Conservation (phyloP, 164 flowering plant genomes). For the Buxus sempervirens region DNA sequence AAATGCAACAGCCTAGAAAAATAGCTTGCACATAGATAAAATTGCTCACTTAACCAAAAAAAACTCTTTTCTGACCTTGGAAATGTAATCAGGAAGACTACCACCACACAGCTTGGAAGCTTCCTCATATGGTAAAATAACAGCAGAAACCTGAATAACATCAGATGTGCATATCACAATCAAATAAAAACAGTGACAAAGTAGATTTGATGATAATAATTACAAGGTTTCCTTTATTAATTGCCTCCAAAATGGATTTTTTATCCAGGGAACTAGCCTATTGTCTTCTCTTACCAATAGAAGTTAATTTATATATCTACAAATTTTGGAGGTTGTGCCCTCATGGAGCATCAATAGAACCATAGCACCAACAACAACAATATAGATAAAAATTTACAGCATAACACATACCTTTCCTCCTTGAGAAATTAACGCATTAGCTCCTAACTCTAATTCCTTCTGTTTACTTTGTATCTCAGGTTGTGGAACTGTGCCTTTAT, state of each 20-base stretch:
- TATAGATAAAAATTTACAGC: background rate
- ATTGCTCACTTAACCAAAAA: no score
- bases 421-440: conserved; percentile 54
- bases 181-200: conserved; percentile 1
- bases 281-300: no score
- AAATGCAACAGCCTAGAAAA: background rate
- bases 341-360: no score
- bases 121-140: conserved; percentile 54
- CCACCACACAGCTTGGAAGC: conserved; percentile 74
- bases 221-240: no score
- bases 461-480: conserved; percentile 57
- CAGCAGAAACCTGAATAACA: conserved; percentile 47
- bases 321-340: no score
- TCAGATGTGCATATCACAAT: background rate
- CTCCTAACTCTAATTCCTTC: conserved; percentile 61
- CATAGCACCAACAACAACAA: no score
- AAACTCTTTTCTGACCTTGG: conserved; percentile 71
- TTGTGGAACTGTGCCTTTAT: conserved; percentile 64
- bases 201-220: background rate
- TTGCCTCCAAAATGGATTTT: no score
- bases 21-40: background rate
- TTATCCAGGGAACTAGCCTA: no score
- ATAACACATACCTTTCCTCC: conserved; percentile 60
- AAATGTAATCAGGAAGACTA: conserved; percentile 74
- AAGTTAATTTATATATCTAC: no score